A percentile compares a stretch with the other conserved stretches of the same genome.
Evolutionary conservation across 768 basidiomycete genomes (phyloP).

Genomic region (Coprinopsis cinerea): DNA sequence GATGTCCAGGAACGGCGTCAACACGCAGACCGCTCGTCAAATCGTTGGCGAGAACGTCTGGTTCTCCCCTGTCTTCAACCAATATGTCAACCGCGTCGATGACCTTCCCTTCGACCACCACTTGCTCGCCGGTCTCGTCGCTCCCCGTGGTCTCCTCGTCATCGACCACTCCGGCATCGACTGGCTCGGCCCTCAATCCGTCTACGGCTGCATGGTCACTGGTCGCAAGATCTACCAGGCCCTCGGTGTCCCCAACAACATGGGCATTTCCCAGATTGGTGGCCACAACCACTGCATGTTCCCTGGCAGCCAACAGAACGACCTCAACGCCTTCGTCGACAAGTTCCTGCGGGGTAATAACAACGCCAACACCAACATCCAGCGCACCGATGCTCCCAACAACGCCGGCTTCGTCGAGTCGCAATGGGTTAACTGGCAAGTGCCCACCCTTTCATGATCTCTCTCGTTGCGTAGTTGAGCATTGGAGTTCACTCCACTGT

Average conservation of each 20-base stretch:
- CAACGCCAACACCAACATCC: conserved; percentile 39
- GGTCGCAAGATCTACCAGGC: conserved; percentile 47
- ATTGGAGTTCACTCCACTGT: too few relatives aligned
- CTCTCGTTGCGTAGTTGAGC: too few relatives aligned
- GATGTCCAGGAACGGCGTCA: conserved; percentile 35
- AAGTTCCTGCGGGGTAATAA: conserved; percentile 46
- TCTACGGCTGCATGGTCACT: conserved; percentile 47
- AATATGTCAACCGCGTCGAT: conserved; percentile 39
- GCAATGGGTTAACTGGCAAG: conserved; percentile 46
- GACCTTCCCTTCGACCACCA: conserved; percentile 56
- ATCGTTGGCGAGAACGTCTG: conserved; percentile 60
- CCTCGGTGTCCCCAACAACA: conserved; percentile 36
- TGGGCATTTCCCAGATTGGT: conserved; percentile 51
- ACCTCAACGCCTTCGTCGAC: conserved; percentile 49
- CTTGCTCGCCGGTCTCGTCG: conserved; percentile 46
- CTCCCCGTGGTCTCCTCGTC: conserved; percentile 46
- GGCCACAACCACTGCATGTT: conserved; percentile 51
- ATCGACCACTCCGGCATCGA: conserved; percentile 52
- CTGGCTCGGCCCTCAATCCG: conserved; percentile 48
- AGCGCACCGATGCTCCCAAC: conserved; percentile 38
- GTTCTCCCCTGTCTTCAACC: conserved; percentile 48
- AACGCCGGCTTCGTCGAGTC: conserved; percentile 32
- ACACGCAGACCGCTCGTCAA: conserved; percentile 49
- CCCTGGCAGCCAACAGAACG: conserved; percentile 38
- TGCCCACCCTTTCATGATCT: conserved; percentile 32